Percentiles rank a stretch among this genome's conserved stretches.
These are phyloP conservation scores for Hypomyces rosellus DNA, from an alignment of 2,329 filamentous ascomycete genomes.

Conservation along the genomic window DNA sequence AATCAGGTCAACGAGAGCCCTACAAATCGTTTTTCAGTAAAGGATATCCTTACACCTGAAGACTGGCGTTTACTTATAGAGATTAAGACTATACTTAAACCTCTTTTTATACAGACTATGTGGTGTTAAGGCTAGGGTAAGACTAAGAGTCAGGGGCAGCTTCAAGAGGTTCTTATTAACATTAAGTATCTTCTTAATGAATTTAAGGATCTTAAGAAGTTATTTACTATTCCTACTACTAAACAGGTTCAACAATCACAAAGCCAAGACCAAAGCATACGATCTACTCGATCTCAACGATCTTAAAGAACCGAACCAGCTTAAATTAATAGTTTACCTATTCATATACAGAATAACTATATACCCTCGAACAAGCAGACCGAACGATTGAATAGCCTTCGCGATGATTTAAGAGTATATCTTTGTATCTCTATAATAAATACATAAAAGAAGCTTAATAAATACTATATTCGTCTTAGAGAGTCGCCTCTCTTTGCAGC, in stretches of 20 bases:
- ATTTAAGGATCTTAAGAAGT: too few relatives aligned
- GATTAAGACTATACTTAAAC: neutral
- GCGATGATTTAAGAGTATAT: neutral
- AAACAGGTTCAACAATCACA: too few relatives aligned
- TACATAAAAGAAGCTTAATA: slow-evolving; percentile 6
- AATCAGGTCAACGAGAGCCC: neutral
- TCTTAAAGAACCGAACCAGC: too few relatives aligned
- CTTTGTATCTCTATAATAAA: slow-evolving; percentile 7
- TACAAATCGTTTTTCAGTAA: neutral
- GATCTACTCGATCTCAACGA: too few relatives aligned
- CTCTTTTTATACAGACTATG: neutral
- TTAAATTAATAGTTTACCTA: too few relatives aligned
- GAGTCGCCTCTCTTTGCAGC: slow-evolving; percentile 4
- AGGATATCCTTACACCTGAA: neutral
- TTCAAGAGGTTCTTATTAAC: neutral
- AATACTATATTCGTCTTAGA: slow-evolving; percentile 6
- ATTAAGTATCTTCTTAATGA: slow-evolving; percentile 1
- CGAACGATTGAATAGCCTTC: too few relatives aligned
- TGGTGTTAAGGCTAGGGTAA: neutral
- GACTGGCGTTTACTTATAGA: neutral
- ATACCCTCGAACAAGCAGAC: too few relatives aligned
- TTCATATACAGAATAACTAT: too few relatives aligned
- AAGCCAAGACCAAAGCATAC: too few relatives aligned
- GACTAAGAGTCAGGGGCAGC: neutral
- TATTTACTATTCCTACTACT: too few relatives aligned